Percentiles rank a stretch among this genome's conserved stretches.
phyloP scores from a whole-genome alignment of 2,329 filamentous ascomycete genomes.

The Moelleriella libera region DNA sequence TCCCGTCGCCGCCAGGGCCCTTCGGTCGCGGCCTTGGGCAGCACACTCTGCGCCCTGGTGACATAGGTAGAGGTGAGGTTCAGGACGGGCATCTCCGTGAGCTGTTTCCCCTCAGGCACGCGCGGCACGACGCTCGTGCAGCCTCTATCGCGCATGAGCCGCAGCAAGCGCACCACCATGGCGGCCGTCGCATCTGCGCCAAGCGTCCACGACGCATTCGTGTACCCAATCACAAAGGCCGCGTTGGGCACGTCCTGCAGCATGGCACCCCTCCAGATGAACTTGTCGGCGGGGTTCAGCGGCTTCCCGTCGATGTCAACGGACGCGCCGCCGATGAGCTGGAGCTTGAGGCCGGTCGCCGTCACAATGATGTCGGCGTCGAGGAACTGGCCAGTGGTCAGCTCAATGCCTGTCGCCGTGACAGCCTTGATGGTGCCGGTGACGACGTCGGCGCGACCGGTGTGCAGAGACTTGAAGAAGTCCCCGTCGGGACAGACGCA shows the following conservation, averaged over 20 bases:
- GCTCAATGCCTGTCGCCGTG: constrained; percentile 26
- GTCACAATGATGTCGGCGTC: constrained; percentile 49
- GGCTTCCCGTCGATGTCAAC: constrained; percentile 34
- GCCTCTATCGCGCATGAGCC: constrained; percentile 29
- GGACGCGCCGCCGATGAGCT: constrained; percentile 34
- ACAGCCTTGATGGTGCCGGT: constrained; percentile 31
- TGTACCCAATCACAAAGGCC: constrained; percentile 44
- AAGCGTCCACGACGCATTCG: constrained; percentile 46
- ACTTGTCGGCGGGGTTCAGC: constrained; percentile 27
- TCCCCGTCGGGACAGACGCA: constrained; percentile 40
- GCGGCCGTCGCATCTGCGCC: constrained; percentile 39
- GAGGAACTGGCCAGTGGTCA: constrained; percentile 27
- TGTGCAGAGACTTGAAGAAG: constrained; percentile 27
- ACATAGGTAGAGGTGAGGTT: constrained; percentile 27
- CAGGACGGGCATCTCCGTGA: constrained; percentile 24
- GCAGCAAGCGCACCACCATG: constrained; percentile 34
- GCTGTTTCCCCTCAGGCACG: constrained; percentile 16
- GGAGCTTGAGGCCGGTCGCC: constrained; percentile 17
- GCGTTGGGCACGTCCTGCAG: constrained; percentile 48
- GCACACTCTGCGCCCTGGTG: not conserved
- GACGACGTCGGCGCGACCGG: constrained; percentile 22
- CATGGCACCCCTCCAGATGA: constrained; percentile 46
- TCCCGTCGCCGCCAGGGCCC: not conserved
- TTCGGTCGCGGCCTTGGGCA: not conserved
- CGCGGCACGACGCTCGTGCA: constrained; percentile 28